phyloP scores from a whole-genome alignment of 2,329 filamentous ascomycete species.

The Bipolaris cookei region DNA sequence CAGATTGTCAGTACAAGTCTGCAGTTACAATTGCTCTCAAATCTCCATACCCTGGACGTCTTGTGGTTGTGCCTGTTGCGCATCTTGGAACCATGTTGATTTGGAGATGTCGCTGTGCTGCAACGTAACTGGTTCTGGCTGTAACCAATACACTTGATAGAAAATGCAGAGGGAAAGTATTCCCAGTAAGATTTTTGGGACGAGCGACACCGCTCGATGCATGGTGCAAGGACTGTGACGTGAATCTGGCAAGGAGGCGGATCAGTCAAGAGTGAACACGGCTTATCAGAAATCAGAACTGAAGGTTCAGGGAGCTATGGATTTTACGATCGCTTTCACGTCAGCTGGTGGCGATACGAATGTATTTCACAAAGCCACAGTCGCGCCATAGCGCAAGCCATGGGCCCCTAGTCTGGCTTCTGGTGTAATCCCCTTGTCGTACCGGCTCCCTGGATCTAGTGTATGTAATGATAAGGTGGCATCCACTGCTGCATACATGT shows the following conservation, averaged over 20 bases:
- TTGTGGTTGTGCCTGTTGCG: conserved; percentile 5
- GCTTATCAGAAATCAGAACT: too few relatives aligned
- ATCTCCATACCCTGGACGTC: not conserved
- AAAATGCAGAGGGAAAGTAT: conserved; percentile 10
- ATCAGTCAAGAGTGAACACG: too few relatives aligned
- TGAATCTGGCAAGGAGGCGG: too few relatives aligned
- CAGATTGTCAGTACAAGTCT: not conserved
- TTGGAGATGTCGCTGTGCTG: conserved; percentile 1
- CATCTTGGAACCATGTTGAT: conserved; percentile 12
- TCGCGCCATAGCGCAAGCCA: not conserved
- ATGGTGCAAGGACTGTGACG: not conserved
- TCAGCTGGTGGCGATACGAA: not conserved
- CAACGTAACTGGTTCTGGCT: not conserved
- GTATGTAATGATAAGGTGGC: not conserved
- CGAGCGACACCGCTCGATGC: not conserved
- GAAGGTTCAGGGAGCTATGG: not conserved
- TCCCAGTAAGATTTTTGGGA: conserved; percentile 9
- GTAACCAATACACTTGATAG: conserved; percentile 12
- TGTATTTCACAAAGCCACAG: not conserved
- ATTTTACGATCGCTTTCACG: not conserved
- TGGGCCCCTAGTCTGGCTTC: not conserved
- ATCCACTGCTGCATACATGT: not conserved
- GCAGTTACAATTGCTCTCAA: not conserved
- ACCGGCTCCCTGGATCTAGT: not conserved
- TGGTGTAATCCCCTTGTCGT: not conserved